These are phyloP conservation scores for Solanum ossicruentum DNA, from an alignment of 257 asterid genomes.

Conservation along the genomic window DNA sequence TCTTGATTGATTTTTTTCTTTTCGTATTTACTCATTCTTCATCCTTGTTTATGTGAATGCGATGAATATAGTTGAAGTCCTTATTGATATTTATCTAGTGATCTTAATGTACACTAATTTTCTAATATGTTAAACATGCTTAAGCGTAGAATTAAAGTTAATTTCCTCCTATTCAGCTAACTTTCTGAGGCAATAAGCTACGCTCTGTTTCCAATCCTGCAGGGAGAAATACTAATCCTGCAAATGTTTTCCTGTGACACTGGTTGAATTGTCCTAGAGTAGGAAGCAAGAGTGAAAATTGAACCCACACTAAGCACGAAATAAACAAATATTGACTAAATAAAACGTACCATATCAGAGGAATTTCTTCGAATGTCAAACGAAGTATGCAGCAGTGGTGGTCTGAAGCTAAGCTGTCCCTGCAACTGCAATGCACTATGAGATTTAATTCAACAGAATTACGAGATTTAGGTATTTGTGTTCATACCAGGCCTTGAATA, in stretches of 20 bases:
- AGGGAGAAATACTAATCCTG: neutral
- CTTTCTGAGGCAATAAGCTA: neutral
- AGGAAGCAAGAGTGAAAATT: neutral
- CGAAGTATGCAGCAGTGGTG: conserved; percentile 13
- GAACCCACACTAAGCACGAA: neutral
- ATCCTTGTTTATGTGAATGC: too few species aligned
- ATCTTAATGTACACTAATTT: neutral
- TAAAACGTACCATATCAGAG: conserved; percentile 5
- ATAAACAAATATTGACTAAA: neutral
- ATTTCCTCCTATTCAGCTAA: neutral
- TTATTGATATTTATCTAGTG: neutral
- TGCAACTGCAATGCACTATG: conserved; percentile 13
- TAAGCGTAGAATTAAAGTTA: neutral
- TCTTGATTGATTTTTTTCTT: too few species aligned
- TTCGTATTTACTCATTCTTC: too few species aligned
- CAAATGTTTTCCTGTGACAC: neutral
- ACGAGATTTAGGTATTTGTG: neutral
- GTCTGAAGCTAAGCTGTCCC: conserved; percentile 19
- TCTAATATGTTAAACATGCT: neutral
- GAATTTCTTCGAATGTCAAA: conserved; percentile 13
- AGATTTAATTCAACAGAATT: neutral
- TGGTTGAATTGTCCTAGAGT: neutral
- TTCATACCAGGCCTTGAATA: conserved; percentile 17
- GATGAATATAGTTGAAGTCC: neutral
- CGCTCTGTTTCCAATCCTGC: neutral